Conservation (phyloP, 2,329 filamentous ascomycete genomes). For the Xylariaceae sp. region DNA sequence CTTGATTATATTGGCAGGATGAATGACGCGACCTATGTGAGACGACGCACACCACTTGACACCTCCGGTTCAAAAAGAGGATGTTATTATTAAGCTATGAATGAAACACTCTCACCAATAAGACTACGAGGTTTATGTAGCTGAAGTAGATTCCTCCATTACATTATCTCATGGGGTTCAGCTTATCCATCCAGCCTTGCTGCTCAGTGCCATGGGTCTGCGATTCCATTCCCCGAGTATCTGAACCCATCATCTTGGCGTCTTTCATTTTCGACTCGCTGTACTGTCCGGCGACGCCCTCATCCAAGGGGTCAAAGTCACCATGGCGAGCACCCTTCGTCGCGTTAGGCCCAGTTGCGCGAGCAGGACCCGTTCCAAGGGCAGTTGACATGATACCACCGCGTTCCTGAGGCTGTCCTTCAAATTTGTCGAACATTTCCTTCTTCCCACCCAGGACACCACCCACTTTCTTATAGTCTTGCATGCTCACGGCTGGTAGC, state of each 20-base stretch:
- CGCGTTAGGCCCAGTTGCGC: conserved; percentile 1
- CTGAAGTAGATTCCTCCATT: too few species aligned
- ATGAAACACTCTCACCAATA: too few species aligned
- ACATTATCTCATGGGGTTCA: too few species aligned
- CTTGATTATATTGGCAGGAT: conserved; percentile 3
- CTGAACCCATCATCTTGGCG: too few species aligned
- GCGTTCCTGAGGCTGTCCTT: conserved; percentile 54
- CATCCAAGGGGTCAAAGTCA: conserved; percentile 1
- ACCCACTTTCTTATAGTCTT: conserved; percentile 56
- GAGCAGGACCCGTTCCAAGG: conserved; percentile 6
- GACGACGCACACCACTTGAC: too few species aligned
- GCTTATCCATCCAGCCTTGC: too few species aligned
- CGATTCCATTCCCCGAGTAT: too few species aligned
- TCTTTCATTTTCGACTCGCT: conserved; percentile 9
- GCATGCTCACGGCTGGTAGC: conserved; percentile 59
- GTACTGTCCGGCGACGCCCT: conserved; percentile 1
- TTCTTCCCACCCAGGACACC: conserved; percentile 50
- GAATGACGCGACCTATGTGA: too few species aligned
- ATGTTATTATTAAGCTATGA: too few species aligned
- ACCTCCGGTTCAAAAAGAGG: too few species aligned
- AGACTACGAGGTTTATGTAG: too few species aligned
- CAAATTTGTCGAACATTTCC: conserved; percentile 54
- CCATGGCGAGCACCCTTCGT: conserved; percentile 10
- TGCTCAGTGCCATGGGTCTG: too few species aligned
- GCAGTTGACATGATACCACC: conserved; percentile 25